These are phyloP conservation scores for Pythium sukuiense DNA, from an alignment of 352 stramenopile species.

Conservation along the genomic window DNA sequence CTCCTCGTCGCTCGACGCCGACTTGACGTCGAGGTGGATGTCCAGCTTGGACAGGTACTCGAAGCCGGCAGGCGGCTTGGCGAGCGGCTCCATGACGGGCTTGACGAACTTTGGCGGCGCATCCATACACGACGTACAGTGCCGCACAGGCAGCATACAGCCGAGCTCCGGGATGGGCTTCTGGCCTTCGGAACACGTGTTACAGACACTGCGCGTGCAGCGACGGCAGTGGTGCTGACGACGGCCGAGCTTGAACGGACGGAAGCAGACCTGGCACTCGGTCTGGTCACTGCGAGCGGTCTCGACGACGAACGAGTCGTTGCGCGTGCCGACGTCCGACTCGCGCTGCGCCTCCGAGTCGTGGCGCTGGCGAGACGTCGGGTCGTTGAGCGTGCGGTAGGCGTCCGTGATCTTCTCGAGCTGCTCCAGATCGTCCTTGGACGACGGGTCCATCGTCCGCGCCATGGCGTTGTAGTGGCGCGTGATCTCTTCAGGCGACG, in stretches of 20 bases:
- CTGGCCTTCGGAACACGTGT: conserved; percentile 78
- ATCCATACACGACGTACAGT: conserved; percentile 82
- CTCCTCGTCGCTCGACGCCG: conserved; percentile 45
- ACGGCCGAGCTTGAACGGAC: conserved; percentile 82
- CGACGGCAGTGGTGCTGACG: conserved; percentile 83
- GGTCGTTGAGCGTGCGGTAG: conserved; percentile 74
- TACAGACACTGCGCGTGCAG: conserved; percentile 84
- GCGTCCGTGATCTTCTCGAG: conserved; percentile 80
- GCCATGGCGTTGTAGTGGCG: conserved; percentile 76
- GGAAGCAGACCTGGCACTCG: conserved; percentile 89
- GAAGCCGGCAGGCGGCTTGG: conserved; percentile 77
- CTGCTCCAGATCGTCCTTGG: conserved; percentile 61
- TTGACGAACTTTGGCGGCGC: conserved; percentile 78
- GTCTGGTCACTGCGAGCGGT: conserved; percentile 81
- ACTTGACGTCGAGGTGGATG: conserved; percentile 65
- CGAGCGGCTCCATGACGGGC: conserved; percentile 71
- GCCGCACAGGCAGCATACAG: conserved; percentile 72
- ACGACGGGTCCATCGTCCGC: conserved; percentile 61
- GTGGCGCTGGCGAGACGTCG: conserved; percentile 46
- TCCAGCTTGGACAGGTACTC: conserved; percentile 87
- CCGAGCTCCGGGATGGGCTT: conserved; percentile 85
- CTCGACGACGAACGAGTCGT: conserved; percentile 64
- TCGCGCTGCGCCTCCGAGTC: conserved; percentile 60
- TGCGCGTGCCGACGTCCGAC: conserved; percentile 41
- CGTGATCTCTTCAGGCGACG: conserved; percentile 70